Percentiles rank a stretch among this genome's conserved stretches.
These are phyloP conservation scores for Chytridiales sp. DNA, from an alignment of 371 early-diverging fungal species.

Conservation along the genomic window DNA sequence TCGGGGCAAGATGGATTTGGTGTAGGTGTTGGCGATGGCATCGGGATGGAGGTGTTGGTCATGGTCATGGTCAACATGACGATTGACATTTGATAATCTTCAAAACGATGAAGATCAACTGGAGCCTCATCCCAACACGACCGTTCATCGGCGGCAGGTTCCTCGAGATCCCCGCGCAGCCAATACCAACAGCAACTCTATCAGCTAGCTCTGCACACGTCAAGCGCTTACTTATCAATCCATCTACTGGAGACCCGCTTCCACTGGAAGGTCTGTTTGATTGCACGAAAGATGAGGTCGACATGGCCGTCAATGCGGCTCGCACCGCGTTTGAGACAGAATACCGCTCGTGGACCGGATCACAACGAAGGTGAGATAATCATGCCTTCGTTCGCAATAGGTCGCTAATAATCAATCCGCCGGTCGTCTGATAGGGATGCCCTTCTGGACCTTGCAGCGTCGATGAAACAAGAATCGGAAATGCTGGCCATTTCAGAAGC, in stretches of 20 bases:
- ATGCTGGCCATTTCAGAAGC: slow-evolving; percentile 74
- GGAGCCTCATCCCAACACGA: no score
- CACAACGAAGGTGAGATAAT: slow-evolving; percentile 8
- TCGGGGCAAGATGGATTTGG: no score
- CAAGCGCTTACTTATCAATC: not conserved
- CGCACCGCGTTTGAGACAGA: not conserved
- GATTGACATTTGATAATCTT: no score
- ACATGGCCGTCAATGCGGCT: slow-evolving; percentile 11
- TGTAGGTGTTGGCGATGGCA: no score
- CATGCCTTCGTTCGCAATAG: not conserved
- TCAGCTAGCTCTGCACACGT: not conserved
- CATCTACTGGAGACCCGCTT: not conserved
- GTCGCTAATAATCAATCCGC: no score
- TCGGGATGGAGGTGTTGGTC: no score
- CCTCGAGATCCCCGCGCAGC: slow-evolving; percentile 3
- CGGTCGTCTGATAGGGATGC: no score
- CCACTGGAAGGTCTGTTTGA: slow-evolving; percentile 3
- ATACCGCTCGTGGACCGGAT: slow-evolving; percentile 1
- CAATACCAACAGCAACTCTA: slow-evolving; percentile 2
- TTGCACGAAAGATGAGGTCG: slow-evolving; percentile 1
- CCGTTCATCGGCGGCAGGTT: no score
- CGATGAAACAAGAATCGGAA: slow-evolving; percentile 64
- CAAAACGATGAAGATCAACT: no score
- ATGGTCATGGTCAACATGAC: no score
- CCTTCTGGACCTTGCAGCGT: slow-evolving; percentile 52